A percentile compares a stretch with the other conserved stretches of the same genome.
Conservation (phyloP, 1,139 yeast genomes). For the Suhomyces panamericanus region DNA sequence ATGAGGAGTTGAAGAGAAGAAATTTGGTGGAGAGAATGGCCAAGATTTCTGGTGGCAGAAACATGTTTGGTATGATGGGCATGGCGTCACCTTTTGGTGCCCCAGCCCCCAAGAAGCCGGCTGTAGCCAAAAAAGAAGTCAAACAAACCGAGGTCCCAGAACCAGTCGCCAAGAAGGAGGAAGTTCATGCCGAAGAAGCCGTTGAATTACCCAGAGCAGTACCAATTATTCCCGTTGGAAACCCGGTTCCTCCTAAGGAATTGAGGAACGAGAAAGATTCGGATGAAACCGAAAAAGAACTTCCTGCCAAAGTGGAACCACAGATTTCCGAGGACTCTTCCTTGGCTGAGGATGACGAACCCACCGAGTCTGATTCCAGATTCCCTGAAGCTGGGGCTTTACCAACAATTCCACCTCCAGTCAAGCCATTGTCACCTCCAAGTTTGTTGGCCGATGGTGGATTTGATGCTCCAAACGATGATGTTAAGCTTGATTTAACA, state of each 20-base stretch:
- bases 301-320: background rate
- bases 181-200: background rate
- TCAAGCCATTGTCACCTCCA: slow-evolving; percentile 15
- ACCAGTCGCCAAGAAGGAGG: background rate
- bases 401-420: slow-evolving; percentile 16
- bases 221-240: slow-evolving; percentile 49
- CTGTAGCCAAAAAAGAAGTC: slow-evolving; percentile 11
- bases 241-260: slow-evolving; percentile 23
- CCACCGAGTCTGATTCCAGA: slow-evolving; percentile 23
- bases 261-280: background rate
- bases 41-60: slow-evolving; percentile 87
- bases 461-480: slow-evolving; percentile 15
- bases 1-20: slow-evolving; percentile 77
- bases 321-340: slow-evolving; percentile 22
- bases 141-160: slow-evolving; percentile 16
- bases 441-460: slow-evolving; percentile 23
- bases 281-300: background rate
- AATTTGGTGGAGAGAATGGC: slow-evolving; percentile 95
- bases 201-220: slow-evolving; percentile 33
- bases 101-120: slow-evolving; percentile 28
- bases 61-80: slow-evolving; percentile 82
- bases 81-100: slow-evolving; percentile 58
- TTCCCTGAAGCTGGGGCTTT: slow-evolving; percentile 19
- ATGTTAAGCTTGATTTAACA: slow-evolving; percentile 15
- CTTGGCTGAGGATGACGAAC: slow-evolving; percentile 33